Evolutionary conservation across 1,284 basidiomycete genomes (phyloP).

Genomic region (Ustilago lituana): DNA sequence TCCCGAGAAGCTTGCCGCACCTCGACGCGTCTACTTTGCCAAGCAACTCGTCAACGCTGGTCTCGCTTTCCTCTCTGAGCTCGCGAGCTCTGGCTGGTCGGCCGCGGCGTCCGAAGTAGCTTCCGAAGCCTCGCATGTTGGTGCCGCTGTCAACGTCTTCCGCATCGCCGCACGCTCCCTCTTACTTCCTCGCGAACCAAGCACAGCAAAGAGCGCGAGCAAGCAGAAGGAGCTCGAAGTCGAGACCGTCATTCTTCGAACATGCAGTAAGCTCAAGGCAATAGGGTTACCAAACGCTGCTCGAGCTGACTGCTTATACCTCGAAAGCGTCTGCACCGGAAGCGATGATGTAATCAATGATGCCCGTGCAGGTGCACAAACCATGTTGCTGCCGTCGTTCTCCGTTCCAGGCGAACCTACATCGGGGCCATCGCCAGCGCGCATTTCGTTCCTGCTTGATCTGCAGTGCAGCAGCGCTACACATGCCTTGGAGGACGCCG

Average conservation of each 20-base stretch:
- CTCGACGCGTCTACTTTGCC: slow-evolving; percentile 32
- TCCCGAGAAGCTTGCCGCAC: slow-evolving; percentile 10
- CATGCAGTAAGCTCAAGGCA: slow-evolving; percentile 25
- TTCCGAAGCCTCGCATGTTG: slow-evolving; percentile 7
- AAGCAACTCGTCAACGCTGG: slow-evolving; percentile 56
- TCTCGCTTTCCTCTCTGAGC: slow-evolving; percentile 17
- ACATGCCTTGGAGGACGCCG: slow-evolving; percentile 12
- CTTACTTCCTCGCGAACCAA: slow-evolving; percentile 6
- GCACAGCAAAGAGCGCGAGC: slow-evolving; percentile 1
- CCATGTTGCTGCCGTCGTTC: slow-evolving; percentile 20
- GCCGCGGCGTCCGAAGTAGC: background rate
- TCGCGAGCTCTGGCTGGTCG: slow-evolving; percentile 35
- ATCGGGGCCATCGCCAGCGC: slow-evolving; percentile 9
- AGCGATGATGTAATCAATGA: background rate
- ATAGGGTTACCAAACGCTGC: slow-evolving; percentile 17
- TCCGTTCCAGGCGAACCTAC: background rate
- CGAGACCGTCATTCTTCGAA: slow-evolving; percentile 35
- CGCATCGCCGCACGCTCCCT: slow-evolving; percentile 38
- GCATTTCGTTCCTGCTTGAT: slow-evolving; percentile 27
- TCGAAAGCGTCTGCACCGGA: slow-evolving; percentile 4
- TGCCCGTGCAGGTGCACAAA: background rate
- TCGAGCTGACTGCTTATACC: slow-evolving; percentile 18
- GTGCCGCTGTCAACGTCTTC: slow-evolving; percentile 23
- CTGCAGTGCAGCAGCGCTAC: slow-evolving; percentile 21
- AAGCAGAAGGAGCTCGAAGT: slow-evolving; percentile 47